Percentiles rank a stretch among this genome's conserved stretches.
Conservation (phyloP, 2,329 filamentous ascomycete species). For the Fusarium xyrophilum region DNA sequence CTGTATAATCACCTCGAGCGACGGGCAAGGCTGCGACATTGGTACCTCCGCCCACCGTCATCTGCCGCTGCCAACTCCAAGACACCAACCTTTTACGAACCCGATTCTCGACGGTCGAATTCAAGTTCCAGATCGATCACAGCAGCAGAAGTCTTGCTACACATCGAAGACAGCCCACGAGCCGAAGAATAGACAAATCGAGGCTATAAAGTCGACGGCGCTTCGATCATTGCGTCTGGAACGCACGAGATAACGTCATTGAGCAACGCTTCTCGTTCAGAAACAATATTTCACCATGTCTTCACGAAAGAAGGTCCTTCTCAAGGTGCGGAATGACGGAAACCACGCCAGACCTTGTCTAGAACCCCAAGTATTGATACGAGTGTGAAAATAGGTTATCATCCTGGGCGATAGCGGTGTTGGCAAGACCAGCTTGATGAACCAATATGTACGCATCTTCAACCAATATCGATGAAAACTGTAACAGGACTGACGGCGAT, state of each 20-base stretch:
- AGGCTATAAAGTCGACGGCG: conserved; percentile 12
- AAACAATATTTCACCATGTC: conserved; percentile 63
- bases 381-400: conserved; percentile 73
- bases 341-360: neutral
- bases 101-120: conserved; percentile 6
- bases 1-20: conserved; percentile 35
- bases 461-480: neutral
- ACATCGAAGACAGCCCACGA: neutral
- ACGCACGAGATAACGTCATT: conserved; percentile 45
- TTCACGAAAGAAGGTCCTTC: conserved; percentile 86
- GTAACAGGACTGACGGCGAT: conserved; percentile 17
- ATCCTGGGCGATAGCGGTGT: conserved; percentile 99
- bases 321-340: conserved; percentile 68
- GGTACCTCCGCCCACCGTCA: conserved; percentile 35
- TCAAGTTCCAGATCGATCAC: conserved; percentile 3
- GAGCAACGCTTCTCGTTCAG: conserved; percentile 26
- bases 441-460: conserved; percentile 89
- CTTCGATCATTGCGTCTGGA: conserved; percentile 33
- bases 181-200: neutral
- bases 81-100: conserved; percentile 29
- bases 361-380: conserved; percentile 21
- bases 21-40: conserved; percentile 43
- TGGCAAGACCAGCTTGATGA: conserved; percentile 99
- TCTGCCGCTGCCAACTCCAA: conserved; percentile 35
- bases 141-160: neutral